Evolutionary conservation across 768 basidiomycete genomes (phyloP).

Genomic region (Suillus alpinus): DNA sequence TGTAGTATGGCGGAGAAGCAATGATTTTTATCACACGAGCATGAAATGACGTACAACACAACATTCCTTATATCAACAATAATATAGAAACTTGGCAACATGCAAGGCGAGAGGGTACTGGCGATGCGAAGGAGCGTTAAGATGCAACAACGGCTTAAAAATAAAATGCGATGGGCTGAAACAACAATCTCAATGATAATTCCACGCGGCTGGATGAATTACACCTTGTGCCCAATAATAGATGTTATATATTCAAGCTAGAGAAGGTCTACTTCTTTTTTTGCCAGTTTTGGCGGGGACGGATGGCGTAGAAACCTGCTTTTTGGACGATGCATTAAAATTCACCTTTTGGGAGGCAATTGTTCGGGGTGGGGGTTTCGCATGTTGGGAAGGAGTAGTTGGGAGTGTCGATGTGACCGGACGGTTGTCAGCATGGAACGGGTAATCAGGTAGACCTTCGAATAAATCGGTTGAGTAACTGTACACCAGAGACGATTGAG

Average conservation of each 20-base stretch:
- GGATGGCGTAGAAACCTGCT: conserved; percentile 13
- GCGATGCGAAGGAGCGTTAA: conserved; percentile 24
- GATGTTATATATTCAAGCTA: conserved; percentile 20
- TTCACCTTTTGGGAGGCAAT: conserved; percentile 21
- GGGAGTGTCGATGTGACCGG: conserved; percentile 10
- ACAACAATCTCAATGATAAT: conserved; percentile 14
- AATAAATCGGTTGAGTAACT: conserved; percentile 2
- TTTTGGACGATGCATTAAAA: conserved; percentile 6
- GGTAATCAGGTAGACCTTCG: conserved; percentile 24
- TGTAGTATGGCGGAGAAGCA: neutral
- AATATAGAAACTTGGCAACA: conserved; percentile 18
- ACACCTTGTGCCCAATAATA: conserved; percentile 10
- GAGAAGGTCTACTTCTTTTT: conserved; percentile 33
- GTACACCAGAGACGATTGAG: neutral
- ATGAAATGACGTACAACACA: neutral
- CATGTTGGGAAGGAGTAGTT: conserved; percentile 16
- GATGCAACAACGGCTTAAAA: conserved; percentile 26
- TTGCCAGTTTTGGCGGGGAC: conserved; percentile 21
- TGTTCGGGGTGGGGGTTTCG: conserved; percentile 11
- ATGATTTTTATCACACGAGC: neutral
- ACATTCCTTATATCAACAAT: neutral
- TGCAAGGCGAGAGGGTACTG: conserved; percentile 18
- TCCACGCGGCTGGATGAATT: conserved; percentile 9
- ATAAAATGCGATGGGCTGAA: conserved; percentile 20
- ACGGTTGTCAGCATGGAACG: conserved; percentile 14